Evolutionary conservation across 2,329 filamentous ascomycete genomes (phyloP).

Genomic region (Geosmithia morbida): DNA sequence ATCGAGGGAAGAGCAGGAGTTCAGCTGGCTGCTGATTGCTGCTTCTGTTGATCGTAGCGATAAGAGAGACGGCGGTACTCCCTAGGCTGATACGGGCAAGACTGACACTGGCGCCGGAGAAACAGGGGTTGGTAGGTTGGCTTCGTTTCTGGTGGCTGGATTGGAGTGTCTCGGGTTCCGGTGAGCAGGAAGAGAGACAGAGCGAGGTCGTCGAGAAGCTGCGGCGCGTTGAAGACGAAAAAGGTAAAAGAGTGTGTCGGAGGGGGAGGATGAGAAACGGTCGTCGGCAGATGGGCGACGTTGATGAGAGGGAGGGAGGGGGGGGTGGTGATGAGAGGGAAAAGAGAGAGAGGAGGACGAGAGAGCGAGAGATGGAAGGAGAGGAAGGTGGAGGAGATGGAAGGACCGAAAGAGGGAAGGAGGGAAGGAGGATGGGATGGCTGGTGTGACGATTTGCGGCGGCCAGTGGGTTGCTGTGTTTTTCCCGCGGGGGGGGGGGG

Average conservation of each 20-base stretch:
- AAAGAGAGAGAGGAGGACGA: background rate
- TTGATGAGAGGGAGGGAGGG: background rate
- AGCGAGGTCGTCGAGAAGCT: background rate
- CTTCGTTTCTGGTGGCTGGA: background rate
- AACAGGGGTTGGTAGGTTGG: background rate
- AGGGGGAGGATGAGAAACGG: background rate
- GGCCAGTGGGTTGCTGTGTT: background rate
- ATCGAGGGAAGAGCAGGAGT: background rate
- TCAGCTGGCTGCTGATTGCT: background rate
- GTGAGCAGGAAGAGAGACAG: background rate
- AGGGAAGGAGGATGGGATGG: background rate
- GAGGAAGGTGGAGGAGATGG: background rate
- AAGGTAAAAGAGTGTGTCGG: background rate
- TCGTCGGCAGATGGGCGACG: background rate
- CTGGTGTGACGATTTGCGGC: background rate
- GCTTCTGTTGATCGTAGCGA: too few relatives aligned
- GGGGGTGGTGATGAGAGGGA: background rate
- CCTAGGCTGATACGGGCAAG: too few relatives aligned
- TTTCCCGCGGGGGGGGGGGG: too few relatives aligned
- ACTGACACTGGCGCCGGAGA: too few relatives aligned
- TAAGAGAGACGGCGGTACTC: background rate
- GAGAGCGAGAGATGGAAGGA: background rate
- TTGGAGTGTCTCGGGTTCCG: background rate
- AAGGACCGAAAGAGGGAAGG: background rate
- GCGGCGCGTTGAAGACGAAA: background rate